Conservation (phyloP, 495 filamentous ascomycete species). For the Xylaria venustula region DNA sequence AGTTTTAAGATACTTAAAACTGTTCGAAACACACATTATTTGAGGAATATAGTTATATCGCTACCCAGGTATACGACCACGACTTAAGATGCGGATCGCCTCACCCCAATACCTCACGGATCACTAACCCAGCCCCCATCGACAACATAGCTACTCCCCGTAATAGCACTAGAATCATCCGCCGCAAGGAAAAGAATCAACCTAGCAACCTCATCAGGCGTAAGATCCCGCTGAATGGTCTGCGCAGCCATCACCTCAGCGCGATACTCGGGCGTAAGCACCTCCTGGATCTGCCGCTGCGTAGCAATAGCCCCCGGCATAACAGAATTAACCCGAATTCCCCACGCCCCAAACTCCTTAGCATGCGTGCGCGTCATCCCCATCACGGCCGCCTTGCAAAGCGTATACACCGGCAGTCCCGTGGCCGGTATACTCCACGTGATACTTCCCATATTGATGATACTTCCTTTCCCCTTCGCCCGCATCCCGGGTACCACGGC, state of each 20-base stretch:
- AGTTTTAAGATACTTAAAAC: no score
- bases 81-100: no score
- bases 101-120: no score
- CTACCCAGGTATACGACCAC: no score
- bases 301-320: conserved; percentile 44
- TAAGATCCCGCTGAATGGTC: conserved; percentile 40
- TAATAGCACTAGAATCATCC: conserved; percentile 33
- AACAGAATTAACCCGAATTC: conserved; percentile 58
- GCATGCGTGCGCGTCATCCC: conserved; percentile 57
- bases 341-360: conserved; percentile 51
- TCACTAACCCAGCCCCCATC: conserved; percentile 35
- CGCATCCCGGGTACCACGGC: conserved; percentile 43
- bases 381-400: conserved; percentile 57
- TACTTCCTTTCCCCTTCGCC: conserved; percentile 32
- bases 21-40: no score
- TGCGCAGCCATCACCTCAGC: conserved; percentile 37
- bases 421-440: conserved; percentile 49
- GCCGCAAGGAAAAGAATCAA: conserved; percentile 31
- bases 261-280: conserved; percentile 44
- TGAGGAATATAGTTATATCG: no score
- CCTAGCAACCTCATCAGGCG: conserved; percentile 37
- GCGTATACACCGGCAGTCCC: conserved; percentile 47
- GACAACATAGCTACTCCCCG: conserved; percentile 30
- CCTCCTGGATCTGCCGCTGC: conserved; percentile 42
- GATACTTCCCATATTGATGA: conserved; percentile 58